Evolutionary conservation across 495 filamentous ascomycete species (phyloP), one percentile per base, ranked within the genome.

Genomic region (Xylaria telfairii): DNA sequence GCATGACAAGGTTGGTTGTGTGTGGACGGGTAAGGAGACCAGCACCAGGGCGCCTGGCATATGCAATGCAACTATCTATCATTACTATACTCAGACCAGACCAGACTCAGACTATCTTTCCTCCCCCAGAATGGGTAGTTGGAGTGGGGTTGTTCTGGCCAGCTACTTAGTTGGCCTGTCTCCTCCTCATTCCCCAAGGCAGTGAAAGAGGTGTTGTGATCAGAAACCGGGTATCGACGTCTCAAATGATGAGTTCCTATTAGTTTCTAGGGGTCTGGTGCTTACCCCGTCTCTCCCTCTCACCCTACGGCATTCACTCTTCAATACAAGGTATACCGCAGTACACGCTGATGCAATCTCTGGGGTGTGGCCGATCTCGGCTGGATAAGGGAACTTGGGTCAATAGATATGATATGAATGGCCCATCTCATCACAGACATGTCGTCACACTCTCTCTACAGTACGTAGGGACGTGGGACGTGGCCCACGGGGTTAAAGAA

Each of bases 21-120:
- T n/a, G 60, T 65, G 39, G 21, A 59, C 60, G 68, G 68, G 47
- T 70, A 56, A 42, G 46, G 59, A 69, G 37, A 56, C 59, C 41
- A 65, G 47, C 44, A 70, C n/a, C 12, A 49, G 44, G 68, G 51
- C 68, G 42, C 19, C 59, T 65, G 60, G 68, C 68, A 65, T 70
- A 70, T 70, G 68, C 68, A 57, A 65, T 70, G 68, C 41, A 39
- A 62, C 67, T 69, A 54, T 47, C 13, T 66, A 69, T 47, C 37
- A 63, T 41, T 42, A 69, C 49, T 59, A 56, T 17, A 39, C 24
- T 69, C 67, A 69, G 67, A 63, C 26, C 63, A 49, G n/a, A n/a
- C n/a, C n/a, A 56, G 13, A 39, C 24, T 69, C 67, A 69, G 67
- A 63, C 26, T 63, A 49, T 53, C 67, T 32, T 61, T 47, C 57